A percentile compares a stretch with the other conserved stretches of the same genome.
Conservation (phyloP, 352 stramenopile genomes). For the Phytophthora pseudosyringae region DNA sequence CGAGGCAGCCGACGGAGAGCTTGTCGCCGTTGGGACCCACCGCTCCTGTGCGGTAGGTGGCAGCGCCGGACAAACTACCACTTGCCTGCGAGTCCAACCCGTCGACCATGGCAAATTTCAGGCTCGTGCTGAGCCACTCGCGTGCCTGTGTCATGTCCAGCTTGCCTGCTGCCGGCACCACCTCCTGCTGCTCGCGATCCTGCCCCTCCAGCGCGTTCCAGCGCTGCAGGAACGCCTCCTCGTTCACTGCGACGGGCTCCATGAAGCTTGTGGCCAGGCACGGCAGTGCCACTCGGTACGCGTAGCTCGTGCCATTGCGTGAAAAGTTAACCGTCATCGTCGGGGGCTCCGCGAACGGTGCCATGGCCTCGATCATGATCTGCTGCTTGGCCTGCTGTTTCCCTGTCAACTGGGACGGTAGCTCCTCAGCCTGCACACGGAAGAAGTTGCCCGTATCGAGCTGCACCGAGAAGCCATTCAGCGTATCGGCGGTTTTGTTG, state of each 20-base stretch:
- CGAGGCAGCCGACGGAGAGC: slow-evolving; percentile 93
- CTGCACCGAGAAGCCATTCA: slow-evolving; percentile 87
- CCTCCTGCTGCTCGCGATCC: slow-evolving; percentile 92
- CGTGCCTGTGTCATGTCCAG: slow-evolving; percentile 87
- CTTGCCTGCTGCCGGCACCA: slow-evolving; percentile 80
- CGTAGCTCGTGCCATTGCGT: slow-evolving; percentile 64
- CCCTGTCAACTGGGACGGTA: slow-evolving; percentile 73
- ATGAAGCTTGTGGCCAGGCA: slow-evolving; percentile 93
- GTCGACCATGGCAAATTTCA: slow-evolving; percentile 92
- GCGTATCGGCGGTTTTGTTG: slow-evolving; percentile 87
- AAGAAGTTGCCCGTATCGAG: slow-evolving; percentile 59
- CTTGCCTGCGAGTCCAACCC: slow-evolving; percentile 67
- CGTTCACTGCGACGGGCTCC: slow-evolving; percentile 91
- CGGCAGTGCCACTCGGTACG: slow-evolving; percentile 80
- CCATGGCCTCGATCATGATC: slow-evolving; percentile 93
- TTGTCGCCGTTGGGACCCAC: slow-evolving; percentile 91
- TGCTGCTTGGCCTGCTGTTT: slow-evolving; percentile 94
- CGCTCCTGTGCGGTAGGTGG: slow-evolving; percentile 92
- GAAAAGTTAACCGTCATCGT: slow-evolving; percentile 90
- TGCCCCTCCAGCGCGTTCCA: slow-evolving; percentile 93
- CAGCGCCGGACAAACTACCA: slow-evolving; percentile 91
- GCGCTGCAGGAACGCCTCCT: slow-evolving; percentile 93
- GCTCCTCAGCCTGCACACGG: slow-evolving; percentile 71
- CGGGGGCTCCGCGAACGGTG: slow-evolving; percentile 91
- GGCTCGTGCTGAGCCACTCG: slow-evolving; percentile 84